Conservation (phyloP, 2,329 filamentous ascomycete genomes). For the Pseudocercospora macadamiae region DNA sequence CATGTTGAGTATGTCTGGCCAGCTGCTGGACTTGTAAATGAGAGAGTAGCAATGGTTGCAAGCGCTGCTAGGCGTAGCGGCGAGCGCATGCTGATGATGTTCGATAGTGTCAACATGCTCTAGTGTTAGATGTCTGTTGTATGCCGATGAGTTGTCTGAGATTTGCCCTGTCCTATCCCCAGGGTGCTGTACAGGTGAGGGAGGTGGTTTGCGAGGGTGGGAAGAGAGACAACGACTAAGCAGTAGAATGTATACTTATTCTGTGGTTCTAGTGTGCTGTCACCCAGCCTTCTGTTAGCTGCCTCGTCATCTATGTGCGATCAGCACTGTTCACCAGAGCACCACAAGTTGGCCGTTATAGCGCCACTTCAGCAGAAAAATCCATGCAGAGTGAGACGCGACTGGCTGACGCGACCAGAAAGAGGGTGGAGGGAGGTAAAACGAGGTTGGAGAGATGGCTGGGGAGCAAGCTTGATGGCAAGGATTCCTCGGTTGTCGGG, state of each 20-base stretch:
- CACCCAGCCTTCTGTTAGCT: conserved; percentile 6
- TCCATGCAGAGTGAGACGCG: neutral
- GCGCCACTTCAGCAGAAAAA: neutral
- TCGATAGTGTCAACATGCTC: conserved; percentile 32
- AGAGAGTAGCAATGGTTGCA: conserved; percentile 40
- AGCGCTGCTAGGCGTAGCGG: conserved; percentile 43
- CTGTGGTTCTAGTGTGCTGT: conserved; percentile 1
- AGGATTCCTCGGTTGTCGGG: neutral
- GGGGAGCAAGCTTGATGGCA: neutral
- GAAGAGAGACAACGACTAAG: conserved; percentile 6
- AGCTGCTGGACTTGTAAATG: conserved; percentile 43
- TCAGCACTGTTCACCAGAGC: conserved; percentile 2
- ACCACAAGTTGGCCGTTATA: neutral
- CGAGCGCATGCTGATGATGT: conserved; percentile 35
- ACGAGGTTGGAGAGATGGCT: neutral
- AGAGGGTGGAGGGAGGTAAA: neutral
- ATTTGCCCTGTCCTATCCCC: neutral
- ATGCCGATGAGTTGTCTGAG: neutral
- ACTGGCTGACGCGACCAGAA: neutral
- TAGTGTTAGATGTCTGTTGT: conserved; percentile 16
- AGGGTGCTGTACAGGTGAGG: conserved; percentile 12
- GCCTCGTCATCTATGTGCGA: conserved; percentile 8
- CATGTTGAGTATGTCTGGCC: conserved; percentile 61
- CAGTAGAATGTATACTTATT: conserved; percentile 16
- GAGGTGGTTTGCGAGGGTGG: conserved; percentile 13